Evolutionary conservation across 306 rosid genomes (phyloP).

Genomic region (Vicia faba): DNA sequence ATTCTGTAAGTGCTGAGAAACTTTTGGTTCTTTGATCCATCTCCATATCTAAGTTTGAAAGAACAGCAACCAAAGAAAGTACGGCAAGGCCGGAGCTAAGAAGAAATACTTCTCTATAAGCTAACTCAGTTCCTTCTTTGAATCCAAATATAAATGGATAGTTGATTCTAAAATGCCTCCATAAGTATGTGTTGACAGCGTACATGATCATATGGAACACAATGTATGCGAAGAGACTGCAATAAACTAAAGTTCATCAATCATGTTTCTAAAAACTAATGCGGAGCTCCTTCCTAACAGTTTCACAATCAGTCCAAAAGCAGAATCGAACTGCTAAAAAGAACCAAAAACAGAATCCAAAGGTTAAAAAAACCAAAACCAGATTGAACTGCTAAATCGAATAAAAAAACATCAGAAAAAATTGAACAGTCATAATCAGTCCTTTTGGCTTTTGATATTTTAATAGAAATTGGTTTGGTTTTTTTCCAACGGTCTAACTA

Average conservation of each 20-base stretch:
- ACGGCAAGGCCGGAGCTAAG: conserved; percentile 40
- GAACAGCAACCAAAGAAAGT: conserved; percentile 31
- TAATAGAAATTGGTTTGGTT: too few relatives aligned
- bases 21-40: conserved; percentile 34
- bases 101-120: conserved; percentile 57
- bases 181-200: conserved; percentile 48
- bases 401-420: too few relatives aligned
- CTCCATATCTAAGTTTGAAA: conserved; percentile 44
- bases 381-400: too few relatives aligned
- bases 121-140: conserved; percentile 71
- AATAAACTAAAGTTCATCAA: not conserved
- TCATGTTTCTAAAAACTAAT: not conserved
- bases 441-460: too few relatives aligned
- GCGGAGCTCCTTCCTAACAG: too few relatives aligned
- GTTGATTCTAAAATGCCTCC: conserved; percentile 76
- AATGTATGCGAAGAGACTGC: conserved; percentile 73
- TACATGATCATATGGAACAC: conserved; percentile 42
- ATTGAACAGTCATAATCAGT: too few relatives aligned
- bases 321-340: too few relatives aligned
- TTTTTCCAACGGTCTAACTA: too few relatives aligned
- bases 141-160: conserved; percentile 76
- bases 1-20: conserved; percentile 43
- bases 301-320: too few relatives aligned
- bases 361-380: too few relatives aligned
- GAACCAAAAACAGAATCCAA: too few relatives aligned